phyloP scores from a whole-genome alignment of 2,329 filamentous ascomycete genomes.

The Cordyceps farinosa region DNA sequence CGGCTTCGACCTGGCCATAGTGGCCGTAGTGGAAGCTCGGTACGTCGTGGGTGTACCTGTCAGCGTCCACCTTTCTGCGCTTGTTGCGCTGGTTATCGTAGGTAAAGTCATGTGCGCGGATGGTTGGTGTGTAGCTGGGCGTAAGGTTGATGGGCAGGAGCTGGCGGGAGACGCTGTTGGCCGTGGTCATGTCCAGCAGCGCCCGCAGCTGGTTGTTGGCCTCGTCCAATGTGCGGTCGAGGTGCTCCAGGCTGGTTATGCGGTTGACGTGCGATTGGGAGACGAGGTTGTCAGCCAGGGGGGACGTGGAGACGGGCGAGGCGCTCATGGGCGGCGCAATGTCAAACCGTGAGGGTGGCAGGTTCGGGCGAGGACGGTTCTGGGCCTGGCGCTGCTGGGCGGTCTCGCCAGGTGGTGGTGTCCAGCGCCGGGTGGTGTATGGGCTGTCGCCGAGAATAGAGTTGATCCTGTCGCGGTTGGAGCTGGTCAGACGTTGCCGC shows the following conservation, averaged over 20 bases:
- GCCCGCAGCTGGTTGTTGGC: slow-evolving; percentile 43
- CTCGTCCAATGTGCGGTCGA: slow-evolving; percentile 39
- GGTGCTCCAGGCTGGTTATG: slow-evolving; percentile 33
- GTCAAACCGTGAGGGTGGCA: neutral
- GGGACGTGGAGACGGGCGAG: neutral
- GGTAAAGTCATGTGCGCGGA: slow-evolving; percentile 36
- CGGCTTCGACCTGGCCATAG: slow-evolving; percentile 82
- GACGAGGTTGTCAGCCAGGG: neutral
- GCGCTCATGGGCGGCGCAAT: neutral
- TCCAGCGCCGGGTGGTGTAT: slow-evolving; percentile 15
- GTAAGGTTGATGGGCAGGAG: slow-evolving; percentile 24
- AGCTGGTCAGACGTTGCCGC: neutral
- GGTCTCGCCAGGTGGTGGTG: neutral
- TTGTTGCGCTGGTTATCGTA: slow-evolving; percentile 56
- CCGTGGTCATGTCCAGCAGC: slow-evolving; percentile 39
- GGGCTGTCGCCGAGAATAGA: slow-evolving; percentile 13
- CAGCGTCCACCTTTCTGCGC: slow-evolving; percentile 67
- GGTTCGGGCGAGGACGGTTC: neutral
- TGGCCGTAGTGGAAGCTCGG: slow-evolving; percentile 74
- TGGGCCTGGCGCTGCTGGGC: neutral
- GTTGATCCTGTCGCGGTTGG: slow-evolving; percentile 9
- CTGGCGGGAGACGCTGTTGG: slow-evolving; percentile 28
- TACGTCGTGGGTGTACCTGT: slow-evolving; percentile 48
- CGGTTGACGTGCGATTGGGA: neutral
- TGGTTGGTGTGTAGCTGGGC: slow-evolving; percentile 32